Evolutionary conservation across 2,329 filamentous ascomycete genomes (phyloP), one percentile per base, ranked within the genome.

Genomic region (Fusarium udum): DNA sequence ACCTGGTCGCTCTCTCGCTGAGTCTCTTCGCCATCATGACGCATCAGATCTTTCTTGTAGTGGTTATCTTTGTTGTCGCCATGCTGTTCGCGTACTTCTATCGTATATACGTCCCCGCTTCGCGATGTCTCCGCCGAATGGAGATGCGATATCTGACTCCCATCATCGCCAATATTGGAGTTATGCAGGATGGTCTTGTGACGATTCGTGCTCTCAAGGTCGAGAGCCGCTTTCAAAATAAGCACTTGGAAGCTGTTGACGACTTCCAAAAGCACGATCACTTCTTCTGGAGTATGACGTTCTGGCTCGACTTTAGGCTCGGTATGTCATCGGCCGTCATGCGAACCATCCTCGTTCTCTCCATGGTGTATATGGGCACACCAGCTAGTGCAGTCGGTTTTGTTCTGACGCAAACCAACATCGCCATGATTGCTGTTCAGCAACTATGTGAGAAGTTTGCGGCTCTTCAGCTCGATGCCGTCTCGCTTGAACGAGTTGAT

Each of bases 211-310:
- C 95, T 0, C 95, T 97, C 79, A 90, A 88, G 55, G 94, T 92
- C 2, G 92, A 97, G 75, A 84, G 88, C 8, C 91, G 92, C 59
- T 97, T 97, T 78, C 94, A 97, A 78, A 88, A 91, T 70, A 89
- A 91, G 57, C 93, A 97, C 59, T 92, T 98, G 39, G 85, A 87
- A 5, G 94, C 95, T 1, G 94, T 95, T 0, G 95, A 97, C 78
- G 91, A 91, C 24, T 97, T 97, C 79, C 95, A 97, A 80, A 94
- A 94, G 79, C 96, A 97, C 88, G 95, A 98, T 77, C 95, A 98
- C 80, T 97, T 97, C 83, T 97, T 97, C 83, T 97, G 95, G 92
- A 93, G 91, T 66, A 86, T 97, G 48, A 94, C 97, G 74, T 90
- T 91, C 13, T 97, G 95, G 95, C 86, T 97, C 6, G 91, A 91